Evolutionary conservation across 169 alveolate species (phyloP).

Genomic region (Babesia microti): DNA sequence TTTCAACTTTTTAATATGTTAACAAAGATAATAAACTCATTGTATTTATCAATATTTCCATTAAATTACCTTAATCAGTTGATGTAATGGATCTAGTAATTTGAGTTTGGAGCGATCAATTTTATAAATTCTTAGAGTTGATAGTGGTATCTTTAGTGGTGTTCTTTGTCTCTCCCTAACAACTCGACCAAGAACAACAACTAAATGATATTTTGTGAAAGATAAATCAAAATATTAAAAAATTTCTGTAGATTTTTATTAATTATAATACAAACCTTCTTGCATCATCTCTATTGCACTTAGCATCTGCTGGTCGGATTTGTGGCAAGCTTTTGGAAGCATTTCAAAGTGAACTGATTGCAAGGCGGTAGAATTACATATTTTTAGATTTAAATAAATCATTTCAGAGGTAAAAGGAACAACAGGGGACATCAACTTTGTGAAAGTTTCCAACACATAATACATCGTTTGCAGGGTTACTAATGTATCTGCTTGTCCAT

Average conservation of each 20-base stretch:
- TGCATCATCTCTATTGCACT: conserved; percentile 32
- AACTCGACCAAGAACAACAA: conserved; percentile 76
- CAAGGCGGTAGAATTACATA: conserved; percentile 7
- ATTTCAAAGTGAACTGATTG: conserved; percentile 51
- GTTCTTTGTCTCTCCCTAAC: conserved; percentile 81
- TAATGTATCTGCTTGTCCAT: conserved; percentile 74
- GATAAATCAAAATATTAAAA: too few relatives aligned
- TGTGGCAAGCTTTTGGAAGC: conserved; percentile 24
- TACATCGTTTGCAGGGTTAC: conserved; percentile 77
- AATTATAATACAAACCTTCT: too few relatives aligned
- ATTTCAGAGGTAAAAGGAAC: conserved; percentile 89
- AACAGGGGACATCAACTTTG: conserved; percentile 70
- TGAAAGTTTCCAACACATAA: conserved; percentile 76
- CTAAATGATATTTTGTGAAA: too few relatives aligned
- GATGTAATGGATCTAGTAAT: conserved; percentile 16
- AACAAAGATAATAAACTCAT: conserved; percentile 43
- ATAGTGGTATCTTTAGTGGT: conserved; percentile 81
- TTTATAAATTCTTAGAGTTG: conserved; percentile 52
- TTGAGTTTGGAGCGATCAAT: conserved; percentile 23
- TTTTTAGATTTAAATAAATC: conserved; percentile 77
- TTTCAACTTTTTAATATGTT: conserved; percentile 54
- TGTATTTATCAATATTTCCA: conserved; percentile 56
- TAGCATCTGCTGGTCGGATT: conserved; percentile 26
- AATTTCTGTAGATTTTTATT: too few relatives aligned
- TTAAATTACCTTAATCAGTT: conserved; percentile 18